phyloP scores from a whole-genome alignment of 768 basidiomycete genomes.

The Cystofilobasidium bisporidii region DNA sequence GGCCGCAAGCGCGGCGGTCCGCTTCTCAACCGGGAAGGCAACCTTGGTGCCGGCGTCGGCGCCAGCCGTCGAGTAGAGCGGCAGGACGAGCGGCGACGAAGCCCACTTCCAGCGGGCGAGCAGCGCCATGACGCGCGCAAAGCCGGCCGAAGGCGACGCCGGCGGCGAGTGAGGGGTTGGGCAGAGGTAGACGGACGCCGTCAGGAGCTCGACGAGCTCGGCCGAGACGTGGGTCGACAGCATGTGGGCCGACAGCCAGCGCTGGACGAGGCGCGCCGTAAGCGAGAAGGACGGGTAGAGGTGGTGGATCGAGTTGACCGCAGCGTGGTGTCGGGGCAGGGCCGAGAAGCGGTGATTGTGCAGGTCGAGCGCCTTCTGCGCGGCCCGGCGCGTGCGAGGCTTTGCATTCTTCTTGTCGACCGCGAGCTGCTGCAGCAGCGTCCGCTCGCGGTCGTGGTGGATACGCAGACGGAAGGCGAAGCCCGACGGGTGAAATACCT shows the following conservation, averaged over 20 bases:
- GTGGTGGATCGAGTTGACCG: constrained; percentile 68
- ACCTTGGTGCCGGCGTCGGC: constrained; percentile 34
- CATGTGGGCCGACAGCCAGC: constrained; percentile 85
- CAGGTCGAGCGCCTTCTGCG: constrained; percentile 46
- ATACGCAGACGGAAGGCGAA: constrained; percentile 79
- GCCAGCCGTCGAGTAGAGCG: constrained; percentile 50
- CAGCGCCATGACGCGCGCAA: constrained; percentile 61
- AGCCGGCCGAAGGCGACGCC: constrained; percentile 53
- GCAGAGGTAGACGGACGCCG: constrained; percentile 64
- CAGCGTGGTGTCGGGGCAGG: constrained; percentile 73
- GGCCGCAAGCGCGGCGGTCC: constrained; percentile 35
- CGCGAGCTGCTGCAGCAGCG: constrained; percentile 62
- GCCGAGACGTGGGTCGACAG: constrained; percentile 60
- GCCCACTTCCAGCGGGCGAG: constrained; percentile 66
- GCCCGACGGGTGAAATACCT: constrained; percentile 67
- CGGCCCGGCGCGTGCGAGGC: constrained; percentile 60
- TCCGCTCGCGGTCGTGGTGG: constrained; percentile 77
- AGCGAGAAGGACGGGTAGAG: constrained; percentile 67
- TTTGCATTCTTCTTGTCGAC: constrained; percentile 42
- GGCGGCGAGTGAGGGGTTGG: constrained; percentile 50
- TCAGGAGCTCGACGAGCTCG: constrained; percentile 76
- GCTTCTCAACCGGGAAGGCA: constrained; percentile 37
- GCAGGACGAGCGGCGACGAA: constrained; percentile 57
- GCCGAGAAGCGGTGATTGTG: constrained; percentile 67
- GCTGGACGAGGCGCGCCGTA: constrained; percentile 77